These are phyloP conservation scores for Rhododendron kiyosumense DNA, from an alignment of 148 eudicot genomes.

Conservation along the genomic window DNA sequence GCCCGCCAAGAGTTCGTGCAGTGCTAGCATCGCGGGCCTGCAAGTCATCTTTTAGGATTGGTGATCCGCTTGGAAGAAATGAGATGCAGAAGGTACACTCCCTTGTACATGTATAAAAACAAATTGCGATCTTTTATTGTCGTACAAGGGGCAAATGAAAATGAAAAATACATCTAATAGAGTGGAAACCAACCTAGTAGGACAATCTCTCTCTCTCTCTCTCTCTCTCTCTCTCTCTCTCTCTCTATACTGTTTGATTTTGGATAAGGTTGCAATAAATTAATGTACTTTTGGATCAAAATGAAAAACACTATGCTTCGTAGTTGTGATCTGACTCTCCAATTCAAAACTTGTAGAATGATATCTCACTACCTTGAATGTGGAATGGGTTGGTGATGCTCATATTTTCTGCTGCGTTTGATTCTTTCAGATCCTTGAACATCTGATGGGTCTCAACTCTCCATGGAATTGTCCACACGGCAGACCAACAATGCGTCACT, in stretches of 20 bases:
- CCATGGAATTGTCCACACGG: slow-evolving; percentile 99
- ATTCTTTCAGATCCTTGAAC: slow-evolving; percentile 64
- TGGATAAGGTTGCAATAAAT: not conserved
- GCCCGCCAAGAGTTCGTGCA: slow-evolving; percentile 92
- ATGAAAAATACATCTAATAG: not conserved
- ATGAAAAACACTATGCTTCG: not conserved
- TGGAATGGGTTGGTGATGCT: not conserved
- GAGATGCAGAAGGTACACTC: slow-evolving; percentile 84
- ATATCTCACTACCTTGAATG: not conserved
- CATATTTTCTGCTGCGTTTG: not conserved
- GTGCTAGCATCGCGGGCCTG: slow-evolving; percentile 99
- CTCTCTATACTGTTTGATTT: not conserved
- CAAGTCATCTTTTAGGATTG: slow-evolving; percentile 88
- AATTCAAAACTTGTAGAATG: not conserved
- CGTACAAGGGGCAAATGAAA: not conserved
- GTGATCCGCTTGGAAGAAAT: slow-evolving; percentile 88
- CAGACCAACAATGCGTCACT: slow-evolving; percentile 97
- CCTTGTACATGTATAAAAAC: not conserved
- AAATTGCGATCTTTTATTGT: not conserved
- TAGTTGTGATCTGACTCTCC: not conserved
- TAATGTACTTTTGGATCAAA: not conserved
- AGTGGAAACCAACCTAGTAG: not conserved
- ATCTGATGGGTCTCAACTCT: slow-evolving; percentile 73
- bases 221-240: not conserved
- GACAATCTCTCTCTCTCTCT: not conserved